A percentile compares a stretch with the other conserved stretches of the same genome.
These are phyloP conservation scores for Pleochaeta shiraiana DNA, from an alignment of 2,329 filamentous ascomycete species.

Conservation along the genomic window DNA sequence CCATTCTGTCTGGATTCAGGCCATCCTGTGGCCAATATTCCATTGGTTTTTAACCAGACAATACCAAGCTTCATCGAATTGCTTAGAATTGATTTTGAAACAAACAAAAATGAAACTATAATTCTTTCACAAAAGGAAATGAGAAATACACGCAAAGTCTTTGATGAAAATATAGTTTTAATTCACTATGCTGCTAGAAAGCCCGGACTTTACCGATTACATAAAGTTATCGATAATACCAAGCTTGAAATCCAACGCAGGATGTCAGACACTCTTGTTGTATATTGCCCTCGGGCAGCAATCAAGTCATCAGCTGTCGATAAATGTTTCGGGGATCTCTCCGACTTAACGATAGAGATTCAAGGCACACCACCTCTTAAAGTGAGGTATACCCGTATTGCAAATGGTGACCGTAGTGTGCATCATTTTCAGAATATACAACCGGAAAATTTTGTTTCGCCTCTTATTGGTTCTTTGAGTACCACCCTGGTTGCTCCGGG, in stretches of 20 bases:
- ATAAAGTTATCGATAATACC: conserved; percentile 75
- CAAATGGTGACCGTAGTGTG: conserved; percentile 65
- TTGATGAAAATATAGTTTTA: conserved; percentile 35
- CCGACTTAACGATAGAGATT: conserved; percentile 63
- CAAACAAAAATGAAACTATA: conserved; percentile 58
- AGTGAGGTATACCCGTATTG: conserved; percentile 73
- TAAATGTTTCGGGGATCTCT: conserved; percentile 73
- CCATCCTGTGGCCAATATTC: conserved; percentile 41
- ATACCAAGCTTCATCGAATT: conserved; percentile 75
- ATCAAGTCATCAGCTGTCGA: conserved; percentile 42
- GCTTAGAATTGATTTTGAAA: conserved; percentile 67
- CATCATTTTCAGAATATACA: conserved; percentile 89
- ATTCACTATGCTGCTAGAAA: conserved; percentile 63
- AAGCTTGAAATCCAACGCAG: conserved; percentile 76
- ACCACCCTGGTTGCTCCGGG: conserved; percentile 33
- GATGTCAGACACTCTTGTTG: conserved; percentile 59
- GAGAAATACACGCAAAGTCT: conserved; percentile 40
- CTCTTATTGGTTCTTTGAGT: conserved; percentile 39
- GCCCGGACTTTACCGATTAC: conserved; percentile 66
- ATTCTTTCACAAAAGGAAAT: conserved; percentile 53
- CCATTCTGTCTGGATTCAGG: conserved; percentile 59
- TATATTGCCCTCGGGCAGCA: conserved; percentile 60
- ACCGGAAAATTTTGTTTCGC: conserved; percentile 65
- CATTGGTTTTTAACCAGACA: conserved; percentile 86
- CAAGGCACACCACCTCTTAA: conserved; percentile 77